A percentile compares a stretch with the other conserved stretches of the same genome.
phyloP scores from a whole-genome alignment of 331 rosid species.

The Quercus phellos region DNA sequence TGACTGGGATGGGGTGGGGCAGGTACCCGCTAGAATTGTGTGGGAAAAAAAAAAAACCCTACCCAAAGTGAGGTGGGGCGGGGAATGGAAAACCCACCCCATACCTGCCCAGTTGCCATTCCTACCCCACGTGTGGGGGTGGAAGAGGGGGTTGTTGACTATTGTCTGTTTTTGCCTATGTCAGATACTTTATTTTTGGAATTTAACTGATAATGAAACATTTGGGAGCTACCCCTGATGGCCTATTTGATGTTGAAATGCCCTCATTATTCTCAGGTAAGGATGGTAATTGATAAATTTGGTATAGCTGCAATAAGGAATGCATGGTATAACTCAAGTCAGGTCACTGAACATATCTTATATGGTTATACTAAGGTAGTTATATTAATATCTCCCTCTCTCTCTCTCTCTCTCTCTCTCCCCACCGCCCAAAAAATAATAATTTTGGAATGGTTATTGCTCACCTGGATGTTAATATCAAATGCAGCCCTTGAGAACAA shows the following conservation, averaged over 20 bases:
- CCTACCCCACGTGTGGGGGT: no score
- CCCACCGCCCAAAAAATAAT: background rate
- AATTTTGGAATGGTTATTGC: constrained; percentile 5
- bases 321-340: constrained; percentile 74
- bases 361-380: constrained; percentile 82
- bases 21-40: no score
- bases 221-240: constrained; percentile 14
- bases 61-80: no score
- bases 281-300: constrained; percentile 65
- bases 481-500: constrained; percentile 77
- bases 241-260: constrained; percentile 25
- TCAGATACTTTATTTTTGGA: constrained; percentile 5
- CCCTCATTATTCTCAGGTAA: constrained; percentile 41
- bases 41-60: no score
- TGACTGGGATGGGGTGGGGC: no score
- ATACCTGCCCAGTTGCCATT: no score
- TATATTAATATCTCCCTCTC: constrained; percentile 1
- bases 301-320: constrained; percentile 70
- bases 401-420: background rate
- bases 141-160: background rate
- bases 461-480: constrained; percentile 27
- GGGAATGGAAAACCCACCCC: no score
- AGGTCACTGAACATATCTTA: constrained; percentile 55
- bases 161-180: background rate
- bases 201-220: background rate